Evolutionary conservation across 768 basidiomycete species (phyloP).

Genomic region (Rhodotorula diobovata): DNA sequence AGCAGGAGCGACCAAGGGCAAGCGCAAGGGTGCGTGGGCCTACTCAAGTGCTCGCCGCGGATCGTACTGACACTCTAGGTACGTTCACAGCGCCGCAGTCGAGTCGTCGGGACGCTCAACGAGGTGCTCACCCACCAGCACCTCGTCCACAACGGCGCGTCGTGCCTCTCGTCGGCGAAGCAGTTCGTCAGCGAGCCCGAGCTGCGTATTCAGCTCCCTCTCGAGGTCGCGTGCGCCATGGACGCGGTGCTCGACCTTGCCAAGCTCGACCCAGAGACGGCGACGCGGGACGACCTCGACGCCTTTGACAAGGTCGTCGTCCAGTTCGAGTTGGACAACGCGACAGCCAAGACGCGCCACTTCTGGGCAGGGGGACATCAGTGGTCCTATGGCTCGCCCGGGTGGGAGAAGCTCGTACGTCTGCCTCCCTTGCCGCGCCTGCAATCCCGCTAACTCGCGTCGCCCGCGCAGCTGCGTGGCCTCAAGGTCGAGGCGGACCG

Average conservation of each 20-base stretch:
- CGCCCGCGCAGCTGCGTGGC: not conserved
- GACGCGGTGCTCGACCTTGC: not conserved
- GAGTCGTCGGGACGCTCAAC: not conserved
- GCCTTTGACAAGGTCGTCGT: accelerated
- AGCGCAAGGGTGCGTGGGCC: not conserved
- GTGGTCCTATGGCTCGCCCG: not conserved
- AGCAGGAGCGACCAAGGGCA: not conserved
- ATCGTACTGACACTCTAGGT: not conserved
- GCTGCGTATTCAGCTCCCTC: not conserved
- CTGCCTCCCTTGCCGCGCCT: no score
- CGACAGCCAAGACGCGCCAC: not conserved
- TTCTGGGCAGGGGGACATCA: not conserved
- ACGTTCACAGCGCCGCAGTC: not conserved
- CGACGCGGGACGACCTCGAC: not conserved
- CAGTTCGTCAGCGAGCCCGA: not conserved
- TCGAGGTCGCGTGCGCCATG: conserved; percentile 1
- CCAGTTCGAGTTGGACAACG: conserved; percentile 7
- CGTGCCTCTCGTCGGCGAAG: not conserved
- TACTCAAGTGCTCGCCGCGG: accelerated
- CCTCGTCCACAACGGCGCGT: not conserved
- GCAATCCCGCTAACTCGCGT: not conserved
- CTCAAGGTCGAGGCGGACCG: not conserved
- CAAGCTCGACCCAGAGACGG: not conserved
- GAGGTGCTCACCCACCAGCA: not conserved
- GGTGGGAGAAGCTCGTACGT: no score